Conservation (phyloP, 2,329 filamentous ascomycete species). For the Bipolaris bicolor region DNA sequence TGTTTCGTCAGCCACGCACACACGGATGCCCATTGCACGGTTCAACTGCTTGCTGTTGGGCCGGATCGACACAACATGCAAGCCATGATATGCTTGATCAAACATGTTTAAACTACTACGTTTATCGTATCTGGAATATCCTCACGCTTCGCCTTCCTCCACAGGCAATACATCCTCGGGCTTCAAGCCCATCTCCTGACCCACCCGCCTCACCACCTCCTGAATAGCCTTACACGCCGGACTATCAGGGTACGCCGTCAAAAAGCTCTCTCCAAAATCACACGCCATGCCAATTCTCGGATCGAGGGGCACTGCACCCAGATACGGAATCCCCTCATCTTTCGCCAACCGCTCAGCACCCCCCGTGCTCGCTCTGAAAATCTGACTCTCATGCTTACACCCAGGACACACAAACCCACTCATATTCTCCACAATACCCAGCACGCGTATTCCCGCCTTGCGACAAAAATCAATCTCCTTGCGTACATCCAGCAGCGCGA, state of each 20-base stretch:
- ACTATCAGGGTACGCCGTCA: conserved; percentile 91
- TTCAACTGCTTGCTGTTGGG: not conserved
- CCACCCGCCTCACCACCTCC: conserved; percentile 77
- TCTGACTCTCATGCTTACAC: conserved; percentile 79
- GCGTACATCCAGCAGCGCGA: conserved; percentile 86
- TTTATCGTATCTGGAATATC: no score
- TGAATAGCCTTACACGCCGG: conserved; percentile 85
- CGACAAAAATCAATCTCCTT: conserved; percentile 98
- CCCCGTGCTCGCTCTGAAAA: conserved; percentile 90
- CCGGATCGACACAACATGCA: not conserved
- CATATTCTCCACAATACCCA: conserved; percentile 98
- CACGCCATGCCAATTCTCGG: conserved; percentile 95
- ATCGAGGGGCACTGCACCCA: conserved; percentile 89
- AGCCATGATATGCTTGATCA: not conserved
- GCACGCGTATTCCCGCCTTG: conserved; percentile 86
- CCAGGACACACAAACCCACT: conserved; percentile 94
- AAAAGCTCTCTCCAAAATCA: conserved; percentile 96
- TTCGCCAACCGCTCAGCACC: conserved; percentile 80
- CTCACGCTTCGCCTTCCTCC: conserved; percentile 25
- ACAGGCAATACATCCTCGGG: conserved; percentile 37
- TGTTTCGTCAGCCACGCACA: conserved; percentile 2
- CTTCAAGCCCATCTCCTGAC: conserved; percentile 50
- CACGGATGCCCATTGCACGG: not conserved
- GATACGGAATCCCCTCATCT: conserved; percentile 86
- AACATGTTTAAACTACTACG: no score